Evolutionary conservation across 2,329 filamentous ascomycete species (phyloP).

Genomic region (Botrytis byssoidea): DNA sequence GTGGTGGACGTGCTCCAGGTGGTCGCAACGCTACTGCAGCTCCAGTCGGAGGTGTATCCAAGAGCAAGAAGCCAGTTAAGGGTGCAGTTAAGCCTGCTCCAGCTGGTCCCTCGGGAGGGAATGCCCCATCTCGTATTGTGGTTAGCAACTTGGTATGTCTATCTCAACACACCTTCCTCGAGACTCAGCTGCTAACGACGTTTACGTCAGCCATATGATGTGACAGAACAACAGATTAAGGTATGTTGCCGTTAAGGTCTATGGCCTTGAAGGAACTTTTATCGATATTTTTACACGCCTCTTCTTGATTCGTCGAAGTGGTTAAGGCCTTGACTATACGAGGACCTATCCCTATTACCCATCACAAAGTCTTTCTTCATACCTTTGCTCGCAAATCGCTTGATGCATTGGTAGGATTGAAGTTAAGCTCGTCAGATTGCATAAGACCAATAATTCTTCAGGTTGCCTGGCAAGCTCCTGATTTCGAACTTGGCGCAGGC

Average conservation of each 20-base stretch:
- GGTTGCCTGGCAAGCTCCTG: constrained; percentile 55
- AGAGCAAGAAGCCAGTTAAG: constrained; percentile 61
- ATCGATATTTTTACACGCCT: constrained; percentile 59
- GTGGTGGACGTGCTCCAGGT: constrained; percentile 47
- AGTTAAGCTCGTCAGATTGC: constrained; percentile 61
- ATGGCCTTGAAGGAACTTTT: constrained; percentile 64
- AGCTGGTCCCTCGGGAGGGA: constrained; percentile 59
- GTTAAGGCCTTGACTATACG: constrained; percentile 15
- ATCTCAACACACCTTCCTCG: neutral
- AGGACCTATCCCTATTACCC: constrained; percentile 30
- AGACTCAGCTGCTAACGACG: constrained; percentile 18
- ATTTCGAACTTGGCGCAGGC: constrained; percentile 40
- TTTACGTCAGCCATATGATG: constrained; percentile 76
- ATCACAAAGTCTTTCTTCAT: constrained; percentile 43
- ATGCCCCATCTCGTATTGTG: constrained; percentile 70
- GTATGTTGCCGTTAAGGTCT: constrained; percentile 95
- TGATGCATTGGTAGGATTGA: constrained; percentile 43
- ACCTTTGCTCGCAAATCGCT: constrained; percentile 33
- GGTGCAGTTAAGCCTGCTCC: constrained; percentile 60
- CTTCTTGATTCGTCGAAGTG: constrained; percentile 20
- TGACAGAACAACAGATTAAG: constrained; percentile 97
- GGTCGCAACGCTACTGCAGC: constrained; percentile 49
- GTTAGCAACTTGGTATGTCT: constrained; percentile 93
- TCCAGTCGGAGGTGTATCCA: constrained; percentile 85
- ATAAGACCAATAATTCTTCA: constrained; percentile 43